phyloP scores from a whole-genome alignment of 2,329 filamentous ascomycete genomes.

The Cladosporium sp. region DNA sequence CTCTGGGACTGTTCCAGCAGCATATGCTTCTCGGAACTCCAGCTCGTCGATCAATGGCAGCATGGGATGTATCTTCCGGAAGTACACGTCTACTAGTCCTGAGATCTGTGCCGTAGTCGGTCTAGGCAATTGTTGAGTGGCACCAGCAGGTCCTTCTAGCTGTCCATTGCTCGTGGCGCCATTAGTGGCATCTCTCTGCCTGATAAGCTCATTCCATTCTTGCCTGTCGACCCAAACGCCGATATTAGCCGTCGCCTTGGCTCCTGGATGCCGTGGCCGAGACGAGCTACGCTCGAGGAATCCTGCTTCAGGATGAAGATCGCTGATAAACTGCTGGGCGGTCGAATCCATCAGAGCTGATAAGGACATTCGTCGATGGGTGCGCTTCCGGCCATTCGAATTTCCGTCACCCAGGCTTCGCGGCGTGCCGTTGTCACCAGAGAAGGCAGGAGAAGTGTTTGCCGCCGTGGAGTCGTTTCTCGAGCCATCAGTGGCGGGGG shows the following conservation, averaged over 20 bases:
- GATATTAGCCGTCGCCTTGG: slow-evolving; percentile 32
- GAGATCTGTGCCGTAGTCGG: slow-evolving; percentile 14
- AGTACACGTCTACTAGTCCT: slow-evolving; percentile 47
- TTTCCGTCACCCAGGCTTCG: neutral
- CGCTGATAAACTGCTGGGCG: slow-evolving; percentile 44
- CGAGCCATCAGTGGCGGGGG: slow-evolving; percentile 19
- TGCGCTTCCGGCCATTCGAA: slow-evolving; percentile 6
- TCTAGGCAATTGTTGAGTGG: slow-evolving; percentile 21
- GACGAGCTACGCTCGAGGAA: slow-evolving; percentile 42
- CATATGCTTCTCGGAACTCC: slow-evolving; percentile 42
- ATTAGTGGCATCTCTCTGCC: slow-evolving; percentile 25
- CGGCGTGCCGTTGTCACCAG: slow-evolving; percentile 15
- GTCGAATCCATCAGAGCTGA: slow-evolving; percentile 18
- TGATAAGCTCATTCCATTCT: slow-evolving; percentile 33
- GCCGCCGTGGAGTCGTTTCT: slow-evolving; percentile 21
- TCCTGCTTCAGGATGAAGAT: slow-evolving; percentile 50
- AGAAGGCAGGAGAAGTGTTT: slow-evolving; percentile 15
- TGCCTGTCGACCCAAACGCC: slow-evolving; percentile 39
- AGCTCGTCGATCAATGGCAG: slow-evolving; percentile 49
- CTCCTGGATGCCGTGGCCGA: slow-evolving; percentile 21
- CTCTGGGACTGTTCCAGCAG: slow-evolving; percentile 39
- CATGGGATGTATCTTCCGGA: slow-evolving; percentile 47
- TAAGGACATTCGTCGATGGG: slow-evolving; percentile 11
- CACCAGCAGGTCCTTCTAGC: slow-evolving; percentile 32
- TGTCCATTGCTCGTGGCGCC: slow-evolving; percentile 25